Evolutionary conservation across 169 alveolate species (phyloP).

Genomic region (Theileria sp.): DNA sequence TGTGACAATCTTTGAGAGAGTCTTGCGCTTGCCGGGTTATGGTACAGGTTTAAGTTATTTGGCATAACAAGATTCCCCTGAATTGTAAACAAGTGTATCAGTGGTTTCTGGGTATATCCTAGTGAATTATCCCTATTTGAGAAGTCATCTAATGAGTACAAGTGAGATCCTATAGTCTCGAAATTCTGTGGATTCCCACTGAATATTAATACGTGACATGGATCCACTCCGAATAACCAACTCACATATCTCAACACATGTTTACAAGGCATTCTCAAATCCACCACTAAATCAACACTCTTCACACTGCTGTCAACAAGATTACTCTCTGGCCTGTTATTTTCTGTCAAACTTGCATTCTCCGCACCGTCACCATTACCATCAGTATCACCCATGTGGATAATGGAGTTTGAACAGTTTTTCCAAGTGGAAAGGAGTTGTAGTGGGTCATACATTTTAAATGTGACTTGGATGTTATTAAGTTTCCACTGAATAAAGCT

Average conservation of each 20-base stretch:
- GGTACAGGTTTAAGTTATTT: neutral
- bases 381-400: neutral
- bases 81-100: slow-evolving; percentile 30
- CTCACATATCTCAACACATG: slow-evolving; percentile 72
- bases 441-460: slow-evolving; percentile 48
- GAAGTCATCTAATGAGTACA: slow-evolving; percentile 60
- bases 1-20: neutral
- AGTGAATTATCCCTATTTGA: slow-evolving; percentile 58
- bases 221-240: slow-evolving; percentile 76
- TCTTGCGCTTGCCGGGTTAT: neutral
- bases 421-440: slow-evolving; percentile 51
- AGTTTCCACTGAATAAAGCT: slow-evolving; percentile 56
- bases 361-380: neutral
- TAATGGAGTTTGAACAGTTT: slow-evolving; percentile 40
- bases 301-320: slow-evolving; percentile 11
- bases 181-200: slow-evolving; percentile 61
- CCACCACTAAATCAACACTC: slow-evolving; percentile 59
- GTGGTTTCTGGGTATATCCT: slow-evolving; percentile 52
- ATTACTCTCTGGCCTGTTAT: neutral
- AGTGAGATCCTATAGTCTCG: slow-evolving; percentile 30
- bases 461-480: slow-evolving; percentile 38
- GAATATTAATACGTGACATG: slow-evolving; percentile 71
- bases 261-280: slow-evolving; percentile 74
- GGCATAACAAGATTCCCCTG: slow-evolving; percentile 36
- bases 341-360: neutral